phyloP scores from a whole-genome alignment of 2,329 filamentous ascomycete genomes.

The Tolypocladium guangdongense region DNA sequence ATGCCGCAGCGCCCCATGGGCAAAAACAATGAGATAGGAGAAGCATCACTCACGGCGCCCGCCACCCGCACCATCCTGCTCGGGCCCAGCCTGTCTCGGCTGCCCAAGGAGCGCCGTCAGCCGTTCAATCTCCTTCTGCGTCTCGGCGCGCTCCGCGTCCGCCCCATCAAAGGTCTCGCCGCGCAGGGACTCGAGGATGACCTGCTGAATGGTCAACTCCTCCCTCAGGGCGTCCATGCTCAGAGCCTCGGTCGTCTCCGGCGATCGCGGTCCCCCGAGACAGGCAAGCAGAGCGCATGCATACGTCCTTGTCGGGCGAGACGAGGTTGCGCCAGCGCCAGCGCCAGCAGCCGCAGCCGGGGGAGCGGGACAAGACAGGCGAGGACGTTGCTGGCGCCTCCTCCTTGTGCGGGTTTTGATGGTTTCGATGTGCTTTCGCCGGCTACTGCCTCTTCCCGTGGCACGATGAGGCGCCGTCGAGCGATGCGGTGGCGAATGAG shows the following conservation, averaged over 20 bases:
- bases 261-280: slow-evolving; percentile 6
- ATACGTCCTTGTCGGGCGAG: not conserved
- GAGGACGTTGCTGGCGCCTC: not conserved
- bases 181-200: slow-evolving; percentile 31
- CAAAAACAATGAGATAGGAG: not conserved
- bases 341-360: not conserved
- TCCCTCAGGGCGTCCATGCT: slow-evolving; percentile 21
- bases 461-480: not conserved
- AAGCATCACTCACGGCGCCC: not conserved
- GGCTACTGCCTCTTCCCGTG: not conserved
- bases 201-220: slow-evolving; percentile 30
- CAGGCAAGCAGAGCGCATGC: slow-evolving; percentile 4
- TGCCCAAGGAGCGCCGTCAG: slow-evolving; percentile 20
- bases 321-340: not conserved
- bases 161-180: slow-evolving; percentile 14
- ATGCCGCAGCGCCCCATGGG: not conserved
- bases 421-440: not conserved
- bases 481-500: not conserved
- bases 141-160: slow-evolving; percentile 17
- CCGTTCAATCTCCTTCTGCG: slow-evolving; percentile 14
- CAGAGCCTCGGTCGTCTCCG: slow-evolving; percentile 6
- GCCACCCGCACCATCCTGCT: not conserved
- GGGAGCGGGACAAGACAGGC: not conserved
- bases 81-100: not conserved
- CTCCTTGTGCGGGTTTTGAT: not conserved